A percentile compares a stretch with the other conserved stretches of the same genome.
phyloP scores from a whole-genome alignment of 2,329 filamentous ascomycete genomes.

The Aspergillus unguis region DNA sequence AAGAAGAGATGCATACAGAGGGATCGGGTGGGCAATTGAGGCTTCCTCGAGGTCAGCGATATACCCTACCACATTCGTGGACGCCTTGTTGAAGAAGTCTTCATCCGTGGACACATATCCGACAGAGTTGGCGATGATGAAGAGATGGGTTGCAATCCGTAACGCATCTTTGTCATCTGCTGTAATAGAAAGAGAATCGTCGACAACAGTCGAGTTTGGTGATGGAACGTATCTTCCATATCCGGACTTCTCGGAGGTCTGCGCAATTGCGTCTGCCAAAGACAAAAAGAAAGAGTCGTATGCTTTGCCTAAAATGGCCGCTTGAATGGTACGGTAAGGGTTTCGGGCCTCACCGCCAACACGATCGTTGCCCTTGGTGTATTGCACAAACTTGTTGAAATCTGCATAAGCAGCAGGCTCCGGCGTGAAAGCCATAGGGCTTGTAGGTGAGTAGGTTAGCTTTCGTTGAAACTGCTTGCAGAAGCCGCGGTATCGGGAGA shows the following conservation, averaged over 20 bases:
- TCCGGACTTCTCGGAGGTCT: constrained; percentile 24
- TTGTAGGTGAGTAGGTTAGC: constrained; percentile 53
- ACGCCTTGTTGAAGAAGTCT: constrained; percentile 61
- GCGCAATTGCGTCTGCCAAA: constrained; percentile 41
- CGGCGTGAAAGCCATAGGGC: constrained; percentile 54
- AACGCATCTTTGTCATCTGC: constrained; percentile 57
- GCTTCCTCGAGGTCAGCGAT: constrained; percentile 72
- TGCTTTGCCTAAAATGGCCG: constrained; percentile 41
- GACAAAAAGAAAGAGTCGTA: constrained; percentile 42
- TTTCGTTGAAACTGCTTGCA: constrained; percentile 44
- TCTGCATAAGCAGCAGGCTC: constrained; percentile 49
- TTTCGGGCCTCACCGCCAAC: constrained; percentile 41
- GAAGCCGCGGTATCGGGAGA: constrained; percentile 75
- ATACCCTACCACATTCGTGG: constrained; percentile 69
- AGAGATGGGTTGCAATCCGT: constrained; percentile 65
- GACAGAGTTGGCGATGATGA: constrained; percentile 64
- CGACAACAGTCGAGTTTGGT: constrained; percentile 49
- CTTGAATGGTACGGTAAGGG: constrained; percentile 45
- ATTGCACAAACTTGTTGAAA: constrained; percentile 38
- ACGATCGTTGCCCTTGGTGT: constrained; percentile 33
- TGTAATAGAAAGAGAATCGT: constrained; percentile 46
- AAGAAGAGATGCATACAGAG: constrained; percentile 82
- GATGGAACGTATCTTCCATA: constrained; percentile 34
- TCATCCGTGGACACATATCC: constrained; percentile 49
- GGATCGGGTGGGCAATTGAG: constrained; percentile 73